phyloP scores from a whole-genome alignment of 768 basidiomycete genomes.

The Amyloporia xantha region DNA sequence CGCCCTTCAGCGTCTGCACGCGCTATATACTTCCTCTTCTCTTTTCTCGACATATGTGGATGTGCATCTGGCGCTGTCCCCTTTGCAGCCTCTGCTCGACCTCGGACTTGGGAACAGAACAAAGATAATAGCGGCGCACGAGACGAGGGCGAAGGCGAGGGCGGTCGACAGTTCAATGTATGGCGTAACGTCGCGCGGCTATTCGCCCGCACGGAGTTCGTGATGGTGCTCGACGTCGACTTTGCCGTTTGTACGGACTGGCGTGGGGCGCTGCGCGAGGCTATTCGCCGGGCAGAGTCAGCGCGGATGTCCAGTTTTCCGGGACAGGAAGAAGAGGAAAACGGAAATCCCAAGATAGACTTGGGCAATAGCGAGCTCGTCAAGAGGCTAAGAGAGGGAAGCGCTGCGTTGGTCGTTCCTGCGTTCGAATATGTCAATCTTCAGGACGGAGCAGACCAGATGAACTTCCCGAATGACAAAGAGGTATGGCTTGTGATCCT shows the following conservation, averaged over 20 bases:
- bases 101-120: background rate
- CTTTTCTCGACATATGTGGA: conserved; percentile 68
- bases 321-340: conserved; percentile 14
- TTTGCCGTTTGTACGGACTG: conserved; percentile 83
- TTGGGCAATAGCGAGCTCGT: conserved; percentile 12
- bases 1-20: conserved; percentile 57
- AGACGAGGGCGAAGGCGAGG: conserved; percentile 18
- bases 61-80: conserved; percentile 79
- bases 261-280: conserved; percentile 44
- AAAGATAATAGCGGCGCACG: background rate
- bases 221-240: conserved; percentile 91
- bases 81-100: conserved; percentile 31
- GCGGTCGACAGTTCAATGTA: conserved; percentile 78
- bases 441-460: conserved; percentile 52
- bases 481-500: no score
- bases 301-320: background rate
- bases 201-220: conserved; percentile 75
- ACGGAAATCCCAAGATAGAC: background rate
- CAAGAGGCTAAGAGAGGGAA: conserved; percentile 48
- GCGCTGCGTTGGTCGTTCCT: conserved; percentile 72
- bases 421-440: conserved; percentile 77
- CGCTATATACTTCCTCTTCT: conserved; percentile 59
- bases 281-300: conserved; percentile 20
- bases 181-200: conserved; percentile 85
- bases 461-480: conserved; percentile 63